Base-by-base conservation (phyloP, 148 eudicot genomes). In the Oxyria digyna region DNA sequence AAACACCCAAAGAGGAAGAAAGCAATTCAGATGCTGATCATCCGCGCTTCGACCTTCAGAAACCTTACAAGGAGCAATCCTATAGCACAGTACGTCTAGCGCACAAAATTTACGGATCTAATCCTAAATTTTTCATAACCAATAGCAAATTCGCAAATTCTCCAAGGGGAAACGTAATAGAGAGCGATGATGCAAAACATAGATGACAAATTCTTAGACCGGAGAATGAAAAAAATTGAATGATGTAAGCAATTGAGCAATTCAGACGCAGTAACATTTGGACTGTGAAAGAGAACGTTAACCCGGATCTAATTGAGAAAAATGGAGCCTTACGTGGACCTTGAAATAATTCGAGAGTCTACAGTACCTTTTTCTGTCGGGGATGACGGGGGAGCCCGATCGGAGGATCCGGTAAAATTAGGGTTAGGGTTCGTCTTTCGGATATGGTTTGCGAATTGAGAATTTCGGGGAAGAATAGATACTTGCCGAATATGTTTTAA, bases 401-500 rank as follows among this genome's bases (percentile, higher is more conserved):
- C 62, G 65, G 65, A 59, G 65, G 65, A 59, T 59, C 65, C 65
- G 65, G 65, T 27, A 66, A n/a, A 38, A 38, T 41, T 41, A 66
- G 69, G 69, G 43, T 37, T 66, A 66, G 69, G 43, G 46, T 66
- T 66, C 26, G 68, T 66, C 45, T 66, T 66, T 10, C 69, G 43
- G 42, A 66, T 41, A 35, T 66, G 65, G 65, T 59, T 59, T 27
- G 65, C 13, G 37, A 59, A 27, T 59, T 59, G 38, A 59, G 65
- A 31, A 29, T 1, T 31, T 59, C 38, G 20, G 65, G 65, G 65
- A 14, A 29, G 37, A 24, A 23, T 52, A 9, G 20, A 9, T 21
- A 1, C 20, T 14, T 45, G 50, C 57, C n/a, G 54, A 14, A 14
- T 48, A 7, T 18, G 9, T 50, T 50, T 3, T 26, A 13, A 59